These are phyloP conservation scores for Oryza coarctata DNA, from an alignment of 176 grass and related monocot species.

Conservation along the genomic window DNA sequence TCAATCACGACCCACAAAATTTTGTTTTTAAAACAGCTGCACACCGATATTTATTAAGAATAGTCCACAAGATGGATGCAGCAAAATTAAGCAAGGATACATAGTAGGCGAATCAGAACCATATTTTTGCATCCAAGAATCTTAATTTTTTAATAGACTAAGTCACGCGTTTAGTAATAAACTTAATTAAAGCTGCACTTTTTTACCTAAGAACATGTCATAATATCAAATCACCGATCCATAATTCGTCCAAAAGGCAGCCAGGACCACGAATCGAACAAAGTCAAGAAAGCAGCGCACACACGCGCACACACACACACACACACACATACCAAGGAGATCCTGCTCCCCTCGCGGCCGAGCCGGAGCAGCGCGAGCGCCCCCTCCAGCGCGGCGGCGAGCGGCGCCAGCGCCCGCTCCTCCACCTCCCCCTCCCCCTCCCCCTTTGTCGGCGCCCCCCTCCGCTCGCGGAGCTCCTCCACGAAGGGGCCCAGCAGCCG, in stretches of 20 bases:
- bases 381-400: conserved; percentile 46
- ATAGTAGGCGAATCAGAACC: background rate
- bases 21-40: background rate
- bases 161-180: background rate
- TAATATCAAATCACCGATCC: background rate
- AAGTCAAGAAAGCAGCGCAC: background rate
- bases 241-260: background rate
- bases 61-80: background rate
- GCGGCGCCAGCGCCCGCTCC: conserved; percentile 47
- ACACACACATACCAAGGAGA: conserved; percentile 51
- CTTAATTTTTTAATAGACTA: background rate
- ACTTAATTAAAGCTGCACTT: background rate
- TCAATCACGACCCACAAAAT: background rate
- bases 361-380: conserved; percentile 57
- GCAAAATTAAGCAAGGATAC: background rate
- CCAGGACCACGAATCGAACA: background rate
- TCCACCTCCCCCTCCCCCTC: background rate
- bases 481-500: conserved; percentile 73
- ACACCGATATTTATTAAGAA: background rate
- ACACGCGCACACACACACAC: too few relatives aligned
- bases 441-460: background rate
- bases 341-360: conserved; percentile 77
- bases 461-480: conserved; percentile 69
- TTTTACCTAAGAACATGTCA: background rate
- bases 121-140: background rate